Conservation (phyloP, 768 basidiomycete genomes). For the Cystofilobasidium bisporidii region DNA sequence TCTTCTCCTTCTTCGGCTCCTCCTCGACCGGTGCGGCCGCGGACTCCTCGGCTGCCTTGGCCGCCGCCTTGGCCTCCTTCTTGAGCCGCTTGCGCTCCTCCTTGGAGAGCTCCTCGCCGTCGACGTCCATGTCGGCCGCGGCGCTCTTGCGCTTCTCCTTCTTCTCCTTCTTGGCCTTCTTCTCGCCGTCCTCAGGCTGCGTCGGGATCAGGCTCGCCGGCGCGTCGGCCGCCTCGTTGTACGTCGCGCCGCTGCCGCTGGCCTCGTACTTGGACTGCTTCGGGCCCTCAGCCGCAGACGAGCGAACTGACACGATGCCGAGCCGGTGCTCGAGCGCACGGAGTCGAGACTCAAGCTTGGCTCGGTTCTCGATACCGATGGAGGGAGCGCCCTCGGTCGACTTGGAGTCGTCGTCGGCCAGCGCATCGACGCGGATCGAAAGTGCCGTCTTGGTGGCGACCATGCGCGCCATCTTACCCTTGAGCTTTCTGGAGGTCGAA, state of each 20-base stretch:
- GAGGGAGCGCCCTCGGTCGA: constrained; percentile 62
- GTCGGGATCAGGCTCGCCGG: constrained; percentile 67
- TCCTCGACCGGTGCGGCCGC: neutral
- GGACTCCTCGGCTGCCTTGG: constrained; percentile 35
- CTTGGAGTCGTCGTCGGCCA: constrained; percentile 84
- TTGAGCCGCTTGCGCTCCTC: constrained; percentile 35
- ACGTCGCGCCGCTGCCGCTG: constrained; percentile 60
- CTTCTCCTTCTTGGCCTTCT: constrained; percentile 83
- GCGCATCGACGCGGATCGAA: constrained; percentile 93
- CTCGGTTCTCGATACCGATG: constrained; percentile 84
- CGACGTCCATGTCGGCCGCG: constrained; percentile 39
- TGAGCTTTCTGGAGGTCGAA: no score
- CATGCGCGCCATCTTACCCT: constrained; percentile 99
- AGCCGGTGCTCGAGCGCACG: constrained; percentile 75
- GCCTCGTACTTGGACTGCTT: constrained; percentile 75
- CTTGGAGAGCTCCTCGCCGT: constrained; percentile 36
- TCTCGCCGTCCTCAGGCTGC: constrained; percentile 43
- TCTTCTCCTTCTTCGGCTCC: constrained; percentile 35
- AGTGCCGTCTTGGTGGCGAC: constrained; percentile 96
- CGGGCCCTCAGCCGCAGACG: constrained; percentile 46
- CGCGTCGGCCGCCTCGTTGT: constrained; percentile 77
- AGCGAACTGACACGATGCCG: constrained; percentile 62
- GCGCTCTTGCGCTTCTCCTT: constrained; percentile 43
- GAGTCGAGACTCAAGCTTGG: constrained; percentile 87
- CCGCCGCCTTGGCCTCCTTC: constrained; percentile 43